A percentile compares a stretch with the other conserved stretches of the same genome.
Evolutionary conservation across 345 rosid genomes (phyloP).

Genomic region (Eucalyptus paniculata): DNA sequence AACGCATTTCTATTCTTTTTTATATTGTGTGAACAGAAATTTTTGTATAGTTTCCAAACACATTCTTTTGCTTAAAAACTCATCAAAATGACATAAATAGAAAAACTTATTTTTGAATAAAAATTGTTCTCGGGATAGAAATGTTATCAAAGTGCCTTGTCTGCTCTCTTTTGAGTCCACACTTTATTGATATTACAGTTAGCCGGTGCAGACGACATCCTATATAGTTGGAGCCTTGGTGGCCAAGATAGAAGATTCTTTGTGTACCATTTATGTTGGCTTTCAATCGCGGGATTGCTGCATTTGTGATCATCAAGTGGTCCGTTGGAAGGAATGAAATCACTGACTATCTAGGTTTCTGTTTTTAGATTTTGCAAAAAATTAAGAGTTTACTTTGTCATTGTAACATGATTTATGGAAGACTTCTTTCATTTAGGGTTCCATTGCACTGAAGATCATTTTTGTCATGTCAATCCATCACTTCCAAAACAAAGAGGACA

Average conservation of each 20-base stretch:
- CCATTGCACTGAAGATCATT: not conserved
- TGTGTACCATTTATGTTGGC: not conserved
- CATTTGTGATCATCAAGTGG: not conserved
- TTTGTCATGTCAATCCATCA: not conserved
- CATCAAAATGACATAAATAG: too few species aligned
- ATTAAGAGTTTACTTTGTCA: too few species aligned
- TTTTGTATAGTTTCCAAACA: too few species aligned
- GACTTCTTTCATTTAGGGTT: not conserved
- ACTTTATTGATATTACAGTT: too few species aligned
- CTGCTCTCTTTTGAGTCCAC: too few species aligned
- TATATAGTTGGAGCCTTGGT: too few species aligned
- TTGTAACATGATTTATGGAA: not conserved
- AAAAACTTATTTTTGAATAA: too few species aligned
- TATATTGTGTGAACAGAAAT: fast-evolving
- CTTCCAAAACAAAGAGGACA: not conserved
- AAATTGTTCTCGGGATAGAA: too few species aligned
- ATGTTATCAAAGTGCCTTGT: too few species aligned
- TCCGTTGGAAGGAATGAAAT: not conserved
- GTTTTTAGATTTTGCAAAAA: not conserved
- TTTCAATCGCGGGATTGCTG: not conserved
- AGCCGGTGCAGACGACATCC: fast-evolving
- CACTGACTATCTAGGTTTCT: too few species aligned
- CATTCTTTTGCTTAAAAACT: too few species aligned
- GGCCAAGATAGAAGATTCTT: not conserved
- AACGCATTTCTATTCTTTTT: fast-evolving